Percentiles rank a stretch among this genome's conserved stretches.
Conservation (phyloP, 2,329 filamentous ascomycete species). For the Alternaria triticimaculans region DNA sequence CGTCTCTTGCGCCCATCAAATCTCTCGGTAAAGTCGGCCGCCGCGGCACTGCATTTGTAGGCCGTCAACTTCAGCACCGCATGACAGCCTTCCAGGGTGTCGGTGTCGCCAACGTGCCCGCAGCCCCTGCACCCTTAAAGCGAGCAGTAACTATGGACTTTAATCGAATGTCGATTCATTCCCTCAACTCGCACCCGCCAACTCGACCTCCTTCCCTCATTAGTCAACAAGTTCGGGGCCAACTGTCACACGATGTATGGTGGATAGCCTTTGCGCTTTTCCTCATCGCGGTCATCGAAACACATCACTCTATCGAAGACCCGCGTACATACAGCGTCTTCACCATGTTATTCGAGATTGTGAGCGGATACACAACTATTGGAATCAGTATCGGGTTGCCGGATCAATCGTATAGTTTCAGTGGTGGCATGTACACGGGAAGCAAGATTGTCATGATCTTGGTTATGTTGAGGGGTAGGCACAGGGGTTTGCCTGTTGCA, state of each 20-base stretch:
- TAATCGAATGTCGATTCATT: constrained; percentile 25
- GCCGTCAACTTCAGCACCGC: constrained; percentile 26
- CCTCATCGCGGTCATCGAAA: constrained; percentile 32
- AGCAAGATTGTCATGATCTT: constrained; percentile 31
- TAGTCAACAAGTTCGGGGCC: constrained; percentile 30
- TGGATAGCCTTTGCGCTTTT: constrained; percentile 31
- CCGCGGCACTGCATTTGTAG: constrained; percentile 28
- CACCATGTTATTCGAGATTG: constrained; percentile 29
- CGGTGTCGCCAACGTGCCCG: constrained; percentile 21
- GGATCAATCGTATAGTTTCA: constrained; percentile 30
- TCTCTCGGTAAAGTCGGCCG: constrained; percentile 15
- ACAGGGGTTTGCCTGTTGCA: constrained; percentile 29
- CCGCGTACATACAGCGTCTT: constrained; percentile 30
- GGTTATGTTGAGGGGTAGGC: constrained; percentile 26
- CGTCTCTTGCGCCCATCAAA: constrained; percentile 9
- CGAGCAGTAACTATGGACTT: constrained; percentile 26
- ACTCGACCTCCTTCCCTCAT: constrained; percentile 26
- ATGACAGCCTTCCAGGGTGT: constrained; percentile 33
- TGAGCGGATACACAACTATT: constrained; percentile 30
- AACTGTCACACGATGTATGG: constrained; percentile 32
- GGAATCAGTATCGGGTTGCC: constrained; percentile 29
- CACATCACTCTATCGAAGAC: constrained; percentile 28
- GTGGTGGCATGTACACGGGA: constrained; percentile 28
- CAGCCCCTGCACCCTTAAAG: constrained; percentile 9
- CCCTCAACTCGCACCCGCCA: constrained; percentile 17